Evolutionary conservation across 2,329 filamentous ascomycete genomes (phyloP).

Genomic region (Zasmidium angulare): DNA sequence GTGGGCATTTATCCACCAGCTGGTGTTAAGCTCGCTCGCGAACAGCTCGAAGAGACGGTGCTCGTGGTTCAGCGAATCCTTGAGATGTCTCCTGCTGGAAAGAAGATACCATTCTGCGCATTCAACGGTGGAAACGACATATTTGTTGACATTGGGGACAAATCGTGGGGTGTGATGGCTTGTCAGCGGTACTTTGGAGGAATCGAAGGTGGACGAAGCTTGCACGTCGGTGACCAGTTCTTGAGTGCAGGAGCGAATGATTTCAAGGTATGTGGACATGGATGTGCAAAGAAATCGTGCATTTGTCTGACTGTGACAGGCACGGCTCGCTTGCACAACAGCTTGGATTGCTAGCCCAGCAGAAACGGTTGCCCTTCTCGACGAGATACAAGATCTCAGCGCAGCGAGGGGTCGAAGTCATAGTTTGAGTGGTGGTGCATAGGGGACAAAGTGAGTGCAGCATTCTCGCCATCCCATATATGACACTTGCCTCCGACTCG

Average conservation of each 20-base stretch:
- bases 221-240: slow-evolving; percentile 96
- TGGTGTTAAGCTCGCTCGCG: slow-evolving; percentile 62
- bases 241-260: slow-evolving; percentile 93
- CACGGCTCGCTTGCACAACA: slow-evolving; percentile 85
- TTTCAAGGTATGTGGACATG: slow-evolving; percentile 75
- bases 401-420: not conserved
- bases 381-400: slow-evolving; percentile 62
- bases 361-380: slow-evolving; percentile 85
- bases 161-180: slow-evolving; percentile 89
- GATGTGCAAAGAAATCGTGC: too few relatives aligned
- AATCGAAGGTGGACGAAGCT: slow-evolving; percentile 72
- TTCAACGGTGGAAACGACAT: slow-evolving; percentile 98
- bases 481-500: too few relatives aligned
- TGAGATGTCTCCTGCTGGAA: slow-evolving; percentile 72
- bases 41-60: slow-evolving; percentile 90
- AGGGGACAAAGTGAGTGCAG: too few relatives aligned
- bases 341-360: slow-evolving; percentile 93
- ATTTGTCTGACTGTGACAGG: slow-evolving; percentile 41
- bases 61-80: slow-evolving; percentile 90
- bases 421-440: not conserved
- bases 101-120: slow-evolving; percentile 82
- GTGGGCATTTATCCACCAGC: slow-evolving; percentile 50
- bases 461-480: too few relatives aligned
- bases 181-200: slow-evolving; percentile 88
- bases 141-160: slow-evolving; percentile 98